Base-by-base conservation (phyloP, 2,329 filamentous ascomycete genomes). In the Xylariaceae sp. region DNA sequence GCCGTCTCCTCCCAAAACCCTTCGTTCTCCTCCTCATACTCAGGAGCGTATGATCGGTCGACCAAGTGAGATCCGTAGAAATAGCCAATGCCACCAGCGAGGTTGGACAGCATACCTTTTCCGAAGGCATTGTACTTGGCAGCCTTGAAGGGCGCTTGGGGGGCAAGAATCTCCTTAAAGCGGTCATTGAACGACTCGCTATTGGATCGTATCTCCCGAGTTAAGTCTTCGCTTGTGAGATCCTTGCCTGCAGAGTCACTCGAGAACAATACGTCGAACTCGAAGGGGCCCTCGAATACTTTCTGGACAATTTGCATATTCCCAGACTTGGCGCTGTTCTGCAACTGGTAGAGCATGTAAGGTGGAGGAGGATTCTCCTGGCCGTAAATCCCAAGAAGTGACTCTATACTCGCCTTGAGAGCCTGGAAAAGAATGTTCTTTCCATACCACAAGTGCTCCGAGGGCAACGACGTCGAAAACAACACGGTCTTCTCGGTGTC, bases 1-100 rank as follows among this genome's bases (percentile, higher is more conserved):
- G 87, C 91, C 16, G 94, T 84, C 60, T 95, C 92, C 66, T 94
- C 87, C 92, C 93, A 97, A 73, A 97, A 97, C 0, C 89, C 88
- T 71, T 97, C 94, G 53, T 90, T 89, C 59, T 95, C 90, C 73
- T 99, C 94, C 11, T 96, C 90, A 61, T 97, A 97, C 64, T 96
- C 93, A 10, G 87, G 76, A n/a, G 90, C 90, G 64, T 93, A 89
- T 0, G 92, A 96, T 36, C 91, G 87, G 67, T 99, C 94, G 47
- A 96, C 89, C 18, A 97, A 74, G 33, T 90, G 87, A 52, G 94
- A 81, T 39, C 94, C 94, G 64, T 95, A 82, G 74, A 99, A 99
- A 73, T 96, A 97, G 9, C 94, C 94, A 62, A 97, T 90, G 43
- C 94, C 94, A 50, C 94, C 94, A 34, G 96, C 79, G 33, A 99